These are phyloP conservation scores for Xylaria sp. DNA, from an alignment of 2,329 filamentous ascomycete genomes.

Conservation along the genomic window DNA sequence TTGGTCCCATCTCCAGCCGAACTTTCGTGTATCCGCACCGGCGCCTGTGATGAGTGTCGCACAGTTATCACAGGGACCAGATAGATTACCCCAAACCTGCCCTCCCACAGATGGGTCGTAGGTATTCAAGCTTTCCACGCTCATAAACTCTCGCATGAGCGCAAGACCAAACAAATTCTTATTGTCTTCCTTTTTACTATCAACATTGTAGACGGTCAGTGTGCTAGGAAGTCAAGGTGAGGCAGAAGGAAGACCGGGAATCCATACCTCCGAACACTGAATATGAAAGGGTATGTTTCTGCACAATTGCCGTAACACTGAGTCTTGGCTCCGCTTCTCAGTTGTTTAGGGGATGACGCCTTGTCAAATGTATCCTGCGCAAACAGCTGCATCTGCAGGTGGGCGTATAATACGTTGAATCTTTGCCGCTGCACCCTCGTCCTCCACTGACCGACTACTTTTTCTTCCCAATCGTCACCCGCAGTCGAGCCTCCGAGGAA, in stretches of 20 bases:
- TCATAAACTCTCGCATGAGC: not conserved
- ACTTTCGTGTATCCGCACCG: no score
- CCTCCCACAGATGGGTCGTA: no score
- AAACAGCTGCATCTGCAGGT: not conserved
- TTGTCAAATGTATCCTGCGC: not conserved
- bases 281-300: constrained; percentile 16
- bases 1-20: no score
- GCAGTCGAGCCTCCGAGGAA: constrained; percentile 14
- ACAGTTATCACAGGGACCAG: no score
- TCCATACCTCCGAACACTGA: constrained; percentile 3
- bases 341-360: not conserved
- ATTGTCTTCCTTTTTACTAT: not conserved
- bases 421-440: not conserved
- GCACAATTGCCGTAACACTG: constrained; percentile 6
- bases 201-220: not conserved
- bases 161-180: not conserved
- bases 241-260: not conserved
- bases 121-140: no score
- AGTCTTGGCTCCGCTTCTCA: not conserved
- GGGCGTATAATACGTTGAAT: not conserved
- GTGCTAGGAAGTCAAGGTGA: no score
- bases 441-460: constrained; percentile 2
- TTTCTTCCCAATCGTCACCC: not conserved
- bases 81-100: not conserved
- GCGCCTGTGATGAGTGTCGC: no score